Evolutionary conservation across 1,284 basidiomycete genomes (phyloP).

Genomic region (Athelia sp.): DNA sequence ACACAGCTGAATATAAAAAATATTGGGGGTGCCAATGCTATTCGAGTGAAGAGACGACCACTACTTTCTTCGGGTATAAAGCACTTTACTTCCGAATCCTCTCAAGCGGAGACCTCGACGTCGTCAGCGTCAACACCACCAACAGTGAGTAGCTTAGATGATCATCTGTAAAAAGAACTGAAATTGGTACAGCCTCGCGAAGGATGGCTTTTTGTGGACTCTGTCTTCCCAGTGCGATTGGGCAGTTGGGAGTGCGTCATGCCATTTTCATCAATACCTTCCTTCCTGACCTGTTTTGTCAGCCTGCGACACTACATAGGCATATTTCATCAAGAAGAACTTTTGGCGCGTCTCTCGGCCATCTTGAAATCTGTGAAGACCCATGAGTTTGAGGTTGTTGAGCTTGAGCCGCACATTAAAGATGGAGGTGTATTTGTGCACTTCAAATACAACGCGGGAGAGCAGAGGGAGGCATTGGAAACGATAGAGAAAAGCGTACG

Average conservation of each 20-base stretch:
- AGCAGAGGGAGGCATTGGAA: slow-evolving; percentile 35
- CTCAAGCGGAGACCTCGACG: too few relatives aligned
- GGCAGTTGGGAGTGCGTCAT: slow-evolving; percentile 46
- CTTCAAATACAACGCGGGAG: slow-evolving; percentile 58
- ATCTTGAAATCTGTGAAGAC: slow-evolving; percentile 47
- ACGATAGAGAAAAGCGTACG: slow-evolving; percentile 45
- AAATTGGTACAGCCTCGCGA: slow-evolving; percentile 15
- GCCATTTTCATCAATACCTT: slow-evolving; percentile 2
- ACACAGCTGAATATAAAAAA: too few relatives aligned
- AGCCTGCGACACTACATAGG: slow-evolving; percentile 64
- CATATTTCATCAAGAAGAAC: slow-evolving; percentile 45
- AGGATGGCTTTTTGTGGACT: slow-evolving; percentile 49
- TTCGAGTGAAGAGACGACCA: too few relatives aligned
- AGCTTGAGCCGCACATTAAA: slow-evolving; percentile 61
- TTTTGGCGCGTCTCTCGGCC: slow-evolving; percentile 42
- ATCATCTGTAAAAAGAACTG: too few relatives aligned
- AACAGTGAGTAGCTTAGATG: too few relatives aligned
- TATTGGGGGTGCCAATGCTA: too few relatives aligned
- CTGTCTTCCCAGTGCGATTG: slow-evolving; percentile 50
- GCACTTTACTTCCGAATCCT: too few relatives aligned
- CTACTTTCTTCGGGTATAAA: too few relatives aligned
- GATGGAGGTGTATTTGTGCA: slow-evolving; percentile 87
- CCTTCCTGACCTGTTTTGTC: slow-evolving; percentile 7
- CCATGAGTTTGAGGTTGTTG: slow-evolving; percentile 52
- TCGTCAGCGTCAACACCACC: too few relatives aligned